These are phyloP conservation scores for Haplosporangium gracile DNA, from an alignment of 192 early-diverging fungal genomes.

Conservation along the genomic window DNA sequence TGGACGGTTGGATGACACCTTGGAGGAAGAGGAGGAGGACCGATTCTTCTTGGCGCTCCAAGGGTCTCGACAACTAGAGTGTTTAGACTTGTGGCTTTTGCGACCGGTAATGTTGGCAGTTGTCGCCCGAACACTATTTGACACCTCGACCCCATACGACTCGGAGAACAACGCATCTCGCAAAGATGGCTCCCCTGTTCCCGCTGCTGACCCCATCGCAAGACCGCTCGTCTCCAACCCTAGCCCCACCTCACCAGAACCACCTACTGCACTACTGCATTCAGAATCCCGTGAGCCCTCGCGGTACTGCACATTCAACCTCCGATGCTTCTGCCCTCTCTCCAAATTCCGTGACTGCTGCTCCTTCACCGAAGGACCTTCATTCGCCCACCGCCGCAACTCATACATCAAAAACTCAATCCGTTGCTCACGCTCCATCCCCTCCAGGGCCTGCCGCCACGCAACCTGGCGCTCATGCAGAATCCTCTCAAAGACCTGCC, in stretches of 20 bases:
- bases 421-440: constrained; percentile 41
- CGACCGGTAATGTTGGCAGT: not conserved
- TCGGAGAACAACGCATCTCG: constrained; percentile 3
- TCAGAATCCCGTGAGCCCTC: not conserved
- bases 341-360: not conserved
- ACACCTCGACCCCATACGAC: not conserved
- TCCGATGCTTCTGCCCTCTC: not conserved
- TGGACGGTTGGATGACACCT: not conserved
- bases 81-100: not conserved
- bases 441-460: constrained; percentile 23
- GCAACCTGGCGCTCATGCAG: constrained; percentile 22
- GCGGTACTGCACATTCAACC: not conserved
- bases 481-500: constrained; percentile 38
- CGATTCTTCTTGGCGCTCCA: not conserved
- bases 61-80: not conserved
- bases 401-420: constrained; percentile 44
- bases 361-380: not conserved
- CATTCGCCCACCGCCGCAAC: constrained; percentile 30
- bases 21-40: not conserved
- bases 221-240: not conserved
- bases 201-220: not conserved
- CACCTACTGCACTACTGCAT: not conserved
- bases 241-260: not conserved
- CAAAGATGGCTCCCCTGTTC: not conserved
- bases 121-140: not conserved